A percentile compares a stretch with the other conserved stretches of the same genome.
These are phyloP conservation scores for Pezicula carpinea DNA, from an alignment of 2,329 filamentous ascomycete genomes.

Conservation along the genomic window DNA sequence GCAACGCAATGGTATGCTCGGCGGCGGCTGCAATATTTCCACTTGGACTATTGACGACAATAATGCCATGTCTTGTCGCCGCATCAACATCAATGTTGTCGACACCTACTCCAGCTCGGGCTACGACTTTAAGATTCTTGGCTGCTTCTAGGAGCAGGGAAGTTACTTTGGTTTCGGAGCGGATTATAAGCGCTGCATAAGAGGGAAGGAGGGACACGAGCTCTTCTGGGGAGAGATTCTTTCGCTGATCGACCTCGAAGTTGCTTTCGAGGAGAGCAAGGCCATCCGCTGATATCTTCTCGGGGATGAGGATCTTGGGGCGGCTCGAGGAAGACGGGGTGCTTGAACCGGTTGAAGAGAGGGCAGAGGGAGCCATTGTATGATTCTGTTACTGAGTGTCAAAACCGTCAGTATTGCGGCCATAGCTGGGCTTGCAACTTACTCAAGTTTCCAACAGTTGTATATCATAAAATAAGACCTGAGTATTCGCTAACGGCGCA, in stretches of 20 bases:
- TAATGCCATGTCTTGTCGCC: slow-evolving; percentile 68
- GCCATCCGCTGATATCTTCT: slow-evolving; percentile 77
- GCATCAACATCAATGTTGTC: slow-evolving; percentile 76
- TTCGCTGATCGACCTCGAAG: slow-evolving; percentile 66
- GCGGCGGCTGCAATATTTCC: slow-evolving; percentile 80
- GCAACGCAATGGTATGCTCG: slow-evolving; percentile 70
- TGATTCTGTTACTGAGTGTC: background rate
- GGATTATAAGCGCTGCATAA: slow-evolving; percentile 74
- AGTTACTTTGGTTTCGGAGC: slow-evolving; percentile 78
- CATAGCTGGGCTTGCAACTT: too few relatives aligned
- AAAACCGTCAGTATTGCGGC: too few relatives aligned
- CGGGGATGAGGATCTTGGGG: slow-evolving; percentile 61
- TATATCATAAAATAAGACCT: too few relatives aligned
- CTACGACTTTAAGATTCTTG: slow-evolving; percentile 69
- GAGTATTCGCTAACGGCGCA: too few relatives aligned
- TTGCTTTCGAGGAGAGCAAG: slow-evolving; percentile 61
- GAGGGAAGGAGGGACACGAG: slow-evolving; percentile 61
- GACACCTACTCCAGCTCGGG: slow-evolving; percentile 75
- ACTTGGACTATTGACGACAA: slow-evolving; percentile 74
- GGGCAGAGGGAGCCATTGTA: slow-evolving; percentile 22
- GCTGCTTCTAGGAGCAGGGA: slow-evolving; percentile 61
- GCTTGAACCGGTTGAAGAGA: slow-evolving; percentile 3
- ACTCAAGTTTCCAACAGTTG: too few relatives aligned
- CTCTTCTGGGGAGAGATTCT: slow-evolving; percentile 57
- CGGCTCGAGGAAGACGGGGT: slow-evolving; percentile 5